phyloP scores from a whole-genome alignment of 1,139 yeast species.

The Candida pseudoviswanathii region DNA sequence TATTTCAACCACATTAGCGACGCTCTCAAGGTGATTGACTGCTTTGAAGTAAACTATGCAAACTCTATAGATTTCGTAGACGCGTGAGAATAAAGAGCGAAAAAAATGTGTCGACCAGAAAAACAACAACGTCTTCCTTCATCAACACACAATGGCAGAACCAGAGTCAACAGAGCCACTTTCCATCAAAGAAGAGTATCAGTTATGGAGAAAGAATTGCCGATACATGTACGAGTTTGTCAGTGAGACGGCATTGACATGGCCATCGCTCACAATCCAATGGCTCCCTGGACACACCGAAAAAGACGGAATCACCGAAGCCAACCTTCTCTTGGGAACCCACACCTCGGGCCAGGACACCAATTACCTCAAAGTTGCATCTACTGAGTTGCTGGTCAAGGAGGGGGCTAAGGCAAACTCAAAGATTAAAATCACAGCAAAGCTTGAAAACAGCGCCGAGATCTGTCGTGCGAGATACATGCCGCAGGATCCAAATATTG shows the following conservation, averaged over 20 bases:
- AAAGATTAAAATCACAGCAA: conserved; percentile 63
- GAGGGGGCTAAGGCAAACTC: conserved; percentile 36
- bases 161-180: conserved; percentile 7
- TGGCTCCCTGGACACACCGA: conserved; percentile 60
- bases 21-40: conserved; percentile 45
- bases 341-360: conserved; percentile 82
- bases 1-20: conserved; percentile 45
- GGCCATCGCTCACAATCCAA: conserved; percentile 81
- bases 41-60: conserved; percentile 25
- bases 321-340: conserved; percentile 71
- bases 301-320: conserved; percentile 40
- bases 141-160: conserved; percentile 3
- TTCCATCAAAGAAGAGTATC: conserved; percentile 66
- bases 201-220: conserved; percentile 78
- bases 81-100: conserved; percentile 4
- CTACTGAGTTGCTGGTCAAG: conserved; percentile 63
- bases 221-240: conserved; percentile 80
- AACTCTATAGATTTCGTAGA: conserved; percentile 5
- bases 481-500: conserved; percentile 67
- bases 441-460: conserved; percentile 55
- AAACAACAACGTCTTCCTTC: conserved; percentile 1
- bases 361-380: conserved; percentile 76
- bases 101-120: not conserved
- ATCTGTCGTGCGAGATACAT: conserved; percentile 81
- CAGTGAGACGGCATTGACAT: conserved; percentile 72